Conservation (phyloP, 257 asterid species). For the Gentiana dahurica region DNA sequence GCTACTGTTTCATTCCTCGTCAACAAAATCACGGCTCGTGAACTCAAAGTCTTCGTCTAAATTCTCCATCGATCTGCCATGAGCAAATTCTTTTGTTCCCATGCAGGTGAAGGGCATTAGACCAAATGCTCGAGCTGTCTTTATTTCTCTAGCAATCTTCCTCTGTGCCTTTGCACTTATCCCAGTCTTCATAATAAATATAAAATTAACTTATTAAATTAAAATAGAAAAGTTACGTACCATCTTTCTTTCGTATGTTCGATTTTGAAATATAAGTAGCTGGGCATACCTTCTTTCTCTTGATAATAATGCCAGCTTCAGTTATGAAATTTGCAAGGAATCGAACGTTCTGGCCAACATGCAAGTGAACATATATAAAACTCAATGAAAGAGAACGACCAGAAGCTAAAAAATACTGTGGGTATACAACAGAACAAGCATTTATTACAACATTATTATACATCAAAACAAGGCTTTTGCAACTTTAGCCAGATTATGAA, state of each 20-base stretch:
- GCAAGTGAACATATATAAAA: constrained; percentile 1
- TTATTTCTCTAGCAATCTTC: constrained; percentile 60
- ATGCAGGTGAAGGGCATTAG: constrained; percentile 92
- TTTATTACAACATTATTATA: too few relatives aligned
- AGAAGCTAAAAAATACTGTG: too few relatives aligned
- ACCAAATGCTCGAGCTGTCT: constrained; percentile 94
- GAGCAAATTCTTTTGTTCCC: constrained; percentile 71
- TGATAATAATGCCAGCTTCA: constrained; percentile 71
- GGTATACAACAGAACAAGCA: too few relatives aligned
- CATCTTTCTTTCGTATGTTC: neutral
- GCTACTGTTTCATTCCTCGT: neutral
- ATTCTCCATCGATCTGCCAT: constrained; percentile 64
- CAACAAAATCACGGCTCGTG: constrained; percentile 36
- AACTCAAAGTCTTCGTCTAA: constrained; percentile 27
- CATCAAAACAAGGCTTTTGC: too few relatives aligned
- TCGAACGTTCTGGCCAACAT: constrained; percentile 60
- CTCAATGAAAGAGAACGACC: too few relatives aligned
- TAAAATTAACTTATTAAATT: neutral
- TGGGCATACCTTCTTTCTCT: constrained; percentile 70
- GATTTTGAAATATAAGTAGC: neutral
- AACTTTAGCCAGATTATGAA: too few relatives aligned
- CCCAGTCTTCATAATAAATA: constrained; percentile 18
- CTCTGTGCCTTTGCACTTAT: constrained; percentile 53
- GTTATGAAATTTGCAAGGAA: constrained; percentile 85
- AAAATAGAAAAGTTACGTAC: neutral